Base-by-base conservation (phyloP, 2,329 filamentous ascomycete species). In the Cordyceps cicadae region DNA sequence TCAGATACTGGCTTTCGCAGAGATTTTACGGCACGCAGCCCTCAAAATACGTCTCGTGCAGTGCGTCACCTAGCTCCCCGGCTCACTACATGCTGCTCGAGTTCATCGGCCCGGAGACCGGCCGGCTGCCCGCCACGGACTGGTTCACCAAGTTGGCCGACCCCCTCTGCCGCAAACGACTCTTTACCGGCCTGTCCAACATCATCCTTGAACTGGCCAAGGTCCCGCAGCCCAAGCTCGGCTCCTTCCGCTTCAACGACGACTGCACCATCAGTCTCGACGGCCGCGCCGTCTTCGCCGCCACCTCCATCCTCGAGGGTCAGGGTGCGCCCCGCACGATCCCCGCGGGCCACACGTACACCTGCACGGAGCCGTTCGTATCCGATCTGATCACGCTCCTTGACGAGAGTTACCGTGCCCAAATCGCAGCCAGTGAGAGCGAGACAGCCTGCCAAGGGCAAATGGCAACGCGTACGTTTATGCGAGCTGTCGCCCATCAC, bases 201-300 rank as follows among this genome's bases (percentile, higher is more conserved):
- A 46, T 46, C 43, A 46, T 46, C 6, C 43, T 46, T 4, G 19
- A 21, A 4, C 6, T 46, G 7, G 43, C 32, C 29, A 19, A 68
- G 8, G 52, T 70, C 7, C 68, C 69, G 5, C 69, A 68, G 56
- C 65, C 68, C 6, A 66, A 66, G 7, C 71, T 73, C 34, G 71
- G 64, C 5, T 67, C 69, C 9, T 70, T 70, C 46, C 60, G 63
- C 5, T 71, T 73, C 64, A 48, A 66, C 62, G 59, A 74, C 60
- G 62, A 66, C 46, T 68, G 70, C 55, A 72, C 67, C 1, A 63
- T 74, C 15, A 66, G 65, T 17, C 62, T 73, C 49, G 66, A 67
- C 39, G 74, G 71, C 62, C 69, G 70, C 46, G 71, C 71, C 29
- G 65, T 72, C 14, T 62, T 46, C 5, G 19, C 43, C n/a, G 43